A percentile compares a stretch with the other conserved stretches of the same genome.
phyloP scores from a whole-genome alignment of 1,284 basidiomycete genomes.

The Tranzscheliella williamsii region DNA sequence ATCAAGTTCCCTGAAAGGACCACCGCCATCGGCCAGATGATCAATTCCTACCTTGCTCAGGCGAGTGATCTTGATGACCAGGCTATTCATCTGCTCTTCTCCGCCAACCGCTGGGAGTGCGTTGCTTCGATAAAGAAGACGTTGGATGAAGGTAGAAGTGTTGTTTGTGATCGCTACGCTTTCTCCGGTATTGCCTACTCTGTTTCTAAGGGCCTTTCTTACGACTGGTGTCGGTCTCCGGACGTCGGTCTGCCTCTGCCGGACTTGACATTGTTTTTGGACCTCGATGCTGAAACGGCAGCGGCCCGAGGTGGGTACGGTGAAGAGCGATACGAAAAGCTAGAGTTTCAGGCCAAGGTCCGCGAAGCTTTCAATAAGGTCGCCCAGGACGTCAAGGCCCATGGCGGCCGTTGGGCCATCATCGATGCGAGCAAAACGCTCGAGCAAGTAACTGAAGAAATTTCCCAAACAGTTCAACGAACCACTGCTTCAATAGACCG shows the following conservation, averaged over 20 bases:
- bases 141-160: constrained; percentile 71
- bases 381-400: constrained; percentile 24
- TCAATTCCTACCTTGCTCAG: constrained; percentile 84
- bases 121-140: constrained; percentile 58
- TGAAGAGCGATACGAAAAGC: constrained; percentile 70
- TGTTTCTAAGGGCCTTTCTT: constrained; percentile 73
- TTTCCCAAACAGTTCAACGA: constrained; percentile 27
- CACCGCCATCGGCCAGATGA: constrained; percentile 88
- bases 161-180: constrained; percentile 92
- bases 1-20: constrained; percentile 71
- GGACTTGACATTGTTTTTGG: constrained; percentile 84
- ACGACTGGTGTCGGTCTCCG: constrained; percentile 80
- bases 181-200: constrained; percentile 97
- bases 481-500: constrained; percentile 28
- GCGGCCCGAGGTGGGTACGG: constrained; percentile 82
- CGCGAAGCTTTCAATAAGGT: constrained; percentile 48
- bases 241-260: constrained; percentile 85
- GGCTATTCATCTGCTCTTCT: constrained; percentile 90
- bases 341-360: constrained; percentile 59
- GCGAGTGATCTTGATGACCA: constrained; percentile 84
- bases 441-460: constrained; percentile 51
- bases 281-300: constrained; percentile 75
- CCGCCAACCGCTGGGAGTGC: constrained; percentile 92
- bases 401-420: constrained; percentile 43
- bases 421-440: constrained; percentile 48